Conservation (phyloP, 306 rosid genomes). For the Lablab purpureus region DNA sequence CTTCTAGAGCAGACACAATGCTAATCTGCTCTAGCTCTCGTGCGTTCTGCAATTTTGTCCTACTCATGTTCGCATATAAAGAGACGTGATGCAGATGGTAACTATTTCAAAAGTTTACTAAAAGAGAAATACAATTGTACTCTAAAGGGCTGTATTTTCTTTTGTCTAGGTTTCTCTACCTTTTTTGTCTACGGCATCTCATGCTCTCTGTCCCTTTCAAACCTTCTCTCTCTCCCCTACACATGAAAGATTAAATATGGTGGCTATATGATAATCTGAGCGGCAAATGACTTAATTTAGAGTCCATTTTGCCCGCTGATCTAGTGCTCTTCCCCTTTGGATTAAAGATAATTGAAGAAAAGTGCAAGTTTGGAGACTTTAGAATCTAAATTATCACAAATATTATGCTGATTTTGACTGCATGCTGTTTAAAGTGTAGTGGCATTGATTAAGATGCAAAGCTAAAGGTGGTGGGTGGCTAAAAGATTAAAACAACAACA, state of each 20-base stretch:
- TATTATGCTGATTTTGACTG: conserved; percentile 68
- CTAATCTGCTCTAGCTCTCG: conserved; percentile 37
- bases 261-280: conserved; percentile 28
- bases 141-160: conserved; percentile 44
- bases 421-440: conserved; percentile 70
- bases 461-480: conserved; percentile 63
- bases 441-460: conserved; percentile 87
- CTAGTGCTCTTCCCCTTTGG: conserved; percentile 43
- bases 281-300: conserved; percentile 25
- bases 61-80: conserved; percentile 41
- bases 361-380: conserved; percentile 44
- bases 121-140: conserved; percentile 55
- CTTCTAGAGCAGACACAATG: conserved; percentile 49
- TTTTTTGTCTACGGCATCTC: conserved; percentile 52
- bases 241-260: conserved; percentile 19
- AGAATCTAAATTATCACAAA: conserved; percentile 52
- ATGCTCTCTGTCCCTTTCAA: conserved; percentile 49
- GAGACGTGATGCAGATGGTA: conserved; percentile 45
- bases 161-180: conserved; percentile 50
- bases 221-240: conserved; percentile 34
- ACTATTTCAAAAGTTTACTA: conserved; percentile 55
- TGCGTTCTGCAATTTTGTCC: conserved; percentile 51
- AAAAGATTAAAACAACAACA: conserved; percentile 36
- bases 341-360: conserved; percentile 52
- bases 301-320: conserved; percentile 33